Percentiles rank a stretch among this genome's conserved stretches.
Conservation (phyloP, 352 stramenopile genomes). For the Peronospora farinosa region DNA sequence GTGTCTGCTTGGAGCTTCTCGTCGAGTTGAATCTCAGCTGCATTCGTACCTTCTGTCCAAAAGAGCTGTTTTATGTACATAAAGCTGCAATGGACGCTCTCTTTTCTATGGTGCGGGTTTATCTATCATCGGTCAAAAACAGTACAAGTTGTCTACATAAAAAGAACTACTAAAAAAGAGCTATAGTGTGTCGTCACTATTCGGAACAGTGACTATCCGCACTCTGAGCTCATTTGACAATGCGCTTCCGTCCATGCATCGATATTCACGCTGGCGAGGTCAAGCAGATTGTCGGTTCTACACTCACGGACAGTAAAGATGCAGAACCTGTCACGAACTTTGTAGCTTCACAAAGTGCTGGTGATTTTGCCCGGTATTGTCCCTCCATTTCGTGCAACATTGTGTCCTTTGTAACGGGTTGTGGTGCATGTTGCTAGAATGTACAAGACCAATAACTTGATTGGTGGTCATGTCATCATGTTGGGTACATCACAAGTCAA, state of each 20-base stretch:
- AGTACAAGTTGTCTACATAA: too few relatives aligned
- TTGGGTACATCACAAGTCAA: constrained; percentile 90
- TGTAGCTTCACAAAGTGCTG: constrained; percentile 62
- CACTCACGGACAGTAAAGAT: constrained; percentile 84
- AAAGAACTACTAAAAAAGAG: too few relatives aligned
- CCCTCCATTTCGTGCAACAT: too few relatives aligned
- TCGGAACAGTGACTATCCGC: constrained; percentile 12
- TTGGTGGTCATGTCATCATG: constrained; percentile 97
- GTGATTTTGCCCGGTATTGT: constrained; percentile 61
- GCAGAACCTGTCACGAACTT: constrained; percentile 89
- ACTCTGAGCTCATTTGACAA: constrained; percentile 26
- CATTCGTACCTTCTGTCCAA: too few relatives aligned
- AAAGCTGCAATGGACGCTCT: too few relatives aligned
- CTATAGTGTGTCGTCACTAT: constrained; percentile 13
- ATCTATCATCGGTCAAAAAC: too few relatives aligned
- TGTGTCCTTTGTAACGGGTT: background rate
- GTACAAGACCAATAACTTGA: constrained; percentile 88
- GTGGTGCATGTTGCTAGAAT: constrained; percentile 41
- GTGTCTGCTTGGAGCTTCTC: too few relatives aligned
- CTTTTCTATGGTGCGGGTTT: too few relatives aligned
- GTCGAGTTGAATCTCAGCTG: too few relatives aligned
- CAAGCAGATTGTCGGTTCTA: constrained; percentile 98
- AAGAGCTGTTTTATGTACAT: too few relatives aligned
- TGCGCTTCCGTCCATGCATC: constrained; percentile 98
- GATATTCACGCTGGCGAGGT: constrained; percentile 96